Evolutionary conservation across 129 eudicot genomes (phyloP).

Genomic region (Kitagawia praeruptora): DNA sequence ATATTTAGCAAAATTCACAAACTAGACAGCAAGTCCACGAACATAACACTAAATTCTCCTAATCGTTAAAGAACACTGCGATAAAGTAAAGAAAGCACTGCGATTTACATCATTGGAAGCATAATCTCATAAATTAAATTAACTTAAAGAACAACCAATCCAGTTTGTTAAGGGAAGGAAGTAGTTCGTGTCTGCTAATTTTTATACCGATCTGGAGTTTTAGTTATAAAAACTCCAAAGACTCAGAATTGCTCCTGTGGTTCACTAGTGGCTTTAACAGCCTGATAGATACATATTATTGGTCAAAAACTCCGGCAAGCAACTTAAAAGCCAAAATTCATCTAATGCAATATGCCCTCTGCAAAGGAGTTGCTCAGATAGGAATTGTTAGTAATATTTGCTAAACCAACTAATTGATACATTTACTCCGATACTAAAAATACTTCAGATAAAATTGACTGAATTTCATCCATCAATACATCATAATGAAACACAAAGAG

Average conservation of each 20-base stretch:
- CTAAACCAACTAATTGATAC: slow-evolving; percentile 1
- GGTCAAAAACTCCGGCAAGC: neutral
- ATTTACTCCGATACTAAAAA: neutral
- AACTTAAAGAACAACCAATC: too few species aligned
- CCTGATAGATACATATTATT: too few species aligned
- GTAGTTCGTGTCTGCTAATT: too few species aligned
- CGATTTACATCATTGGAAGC: neutral
- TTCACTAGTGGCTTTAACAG: too few species aligned
- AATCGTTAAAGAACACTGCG: neutral
- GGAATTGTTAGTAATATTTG: neutral
- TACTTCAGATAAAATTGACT: neutral
- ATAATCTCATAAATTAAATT: too few species aligned
- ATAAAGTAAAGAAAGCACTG: slow-evolving; percentile 18
- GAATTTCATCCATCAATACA: neutral
- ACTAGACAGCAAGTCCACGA: neutral
- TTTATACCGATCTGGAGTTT: too few species aligned
- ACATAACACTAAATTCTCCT: neutral
- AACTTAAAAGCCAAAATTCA: neutral
- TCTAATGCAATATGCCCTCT: neutral
- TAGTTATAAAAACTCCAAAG: too few species aligned
- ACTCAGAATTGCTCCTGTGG: too few species aligned
- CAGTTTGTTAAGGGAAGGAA: too few species aligned
- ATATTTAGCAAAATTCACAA: neutral
- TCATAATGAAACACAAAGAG: neutral
- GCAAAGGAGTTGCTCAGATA: neutral